These are phyloP conservation scores for Daldinia vernicosa DNA, from an alignment of 495 filamentous ascomycete species.

Conservation along the genomic window DNA sequence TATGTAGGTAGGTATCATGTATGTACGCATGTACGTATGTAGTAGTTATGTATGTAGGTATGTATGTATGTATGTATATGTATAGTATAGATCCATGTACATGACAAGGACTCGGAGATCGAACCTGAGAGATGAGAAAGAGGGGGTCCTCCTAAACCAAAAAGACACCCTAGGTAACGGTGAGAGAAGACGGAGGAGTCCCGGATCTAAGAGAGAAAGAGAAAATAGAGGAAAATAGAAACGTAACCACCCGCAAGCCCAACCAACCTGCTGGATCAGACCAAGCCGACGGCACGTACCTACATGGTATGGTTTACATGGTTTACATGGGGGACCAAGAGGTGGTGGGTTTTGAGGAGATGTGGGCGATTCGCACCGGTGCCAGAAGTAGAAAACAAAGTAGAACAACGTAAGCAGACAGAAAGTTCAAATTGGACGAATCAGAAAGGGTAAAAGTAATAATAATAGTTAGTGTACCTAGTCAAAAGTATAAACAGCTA, in stretches of 20 bases:
- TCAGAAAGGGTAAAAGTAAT: constrained; percentile 11
- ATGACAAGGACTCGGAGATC: constrained; percentile 50
- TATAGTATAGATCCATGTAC: constrained; percentile 47
- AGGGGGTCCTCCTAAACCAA: constrained; percentile 12
- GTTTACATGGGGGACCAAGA: constrained; percentile 2
- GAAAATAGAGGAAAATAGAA: constrained; percentile 4
- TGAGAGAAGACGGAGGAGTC: constrained; percentile 40
- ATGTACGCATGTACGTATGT: constrained; percentile 45
- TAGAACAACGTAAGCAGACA: constrained; percentile 38
- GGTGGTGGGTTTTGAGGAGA: constrained; percentile 40
- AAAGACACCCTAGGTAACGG: constrained; percentile 25
- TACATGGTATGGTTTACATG: neutral
- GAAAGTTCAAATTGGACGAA: constrained; percentile 31
- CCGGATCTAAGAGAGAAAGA: constrained; percentile 32
- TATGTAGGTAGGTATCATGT: constrained; percentile 2
- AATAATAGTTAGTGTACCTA: neutral
- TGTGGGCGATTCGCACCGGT: constrained; percentile 42
- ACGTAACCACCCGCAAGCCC: constrained; percentile 30
- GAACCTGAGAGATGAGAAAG: constrained; percentile 45
- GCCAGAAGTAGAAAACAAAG: constrained; percentile 3
- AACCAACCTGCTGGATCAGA: constrained; percentile 40
- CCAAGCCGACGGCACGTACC: constrained; percentile 17
- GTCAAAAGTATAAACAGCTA: constrained; percentile 25
- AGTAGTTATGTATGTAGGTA: constrained; percentile 40
- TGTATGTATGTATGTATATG: neutral